Conservation (phyloP, 2,329 filamentous ascomycete species). For the Plectosphaerella cucumerina region DNA sequence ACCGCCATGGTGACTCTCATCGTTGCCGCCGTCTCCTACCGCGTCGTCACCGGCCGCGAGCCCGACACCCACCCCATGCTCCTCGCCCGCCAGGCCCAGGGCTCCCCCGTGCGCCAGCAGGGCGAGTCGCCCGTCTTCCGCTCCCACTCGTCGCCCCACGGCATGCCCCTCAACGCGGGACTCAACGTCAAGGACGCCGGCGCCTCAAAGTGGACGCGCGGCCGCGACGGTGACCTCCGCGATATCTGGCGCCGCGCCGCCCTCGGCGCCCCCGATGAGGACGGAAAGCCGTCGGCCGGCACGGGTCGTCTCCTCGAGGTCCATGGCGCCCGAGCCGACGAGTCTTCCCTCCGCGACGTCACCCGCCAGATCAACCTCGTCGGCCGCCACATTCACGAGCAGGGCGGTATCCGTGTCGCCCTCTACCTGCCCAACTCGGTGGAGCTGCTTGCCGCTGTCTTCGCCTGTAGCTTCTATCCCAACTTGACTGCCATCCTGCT, state of each 20-base stretch:
- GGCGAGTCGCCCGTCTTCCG: slow-evolving; percentile 84
- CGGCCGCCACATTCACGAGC: slow-evolving; percentile 69
- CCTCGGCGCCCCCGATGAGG: slow-evolving; percentile 58
- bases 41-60: slow-evolving; percentile 67
- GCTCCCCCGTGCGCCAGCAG: slow-evolving; percentile 74
- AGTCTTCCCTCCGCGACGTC: slow-evolving; percentile 42
- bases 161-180: slow-evolving; percentile 72
- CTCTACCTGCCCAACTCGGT: slow-evolving; percentile 91
- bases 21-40: slow-evolving; percentile 64
- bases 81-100: slow-evolving; percentile 76
- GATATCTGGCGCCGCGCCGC: slow-evolving; percentile 82
- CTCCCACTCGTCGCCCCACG: slow-evolving; percentile 79
- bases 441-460: slow-evolving; percentile 77
- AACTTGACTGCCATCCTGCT: slow-evolving; percentile 79
- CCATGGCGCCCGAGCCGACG: slow-evolving; percentile 59
- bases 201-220: slow-evolving; percentile 76
- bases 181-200: slow-evolving; percentile 78
- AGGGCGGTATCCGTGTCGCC: slow-evolving; percentile 72
- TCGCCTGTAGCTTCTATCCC: slow-evolving; percentile 82
- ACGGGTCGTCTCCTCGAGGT: slow-evolving; percentile 75
- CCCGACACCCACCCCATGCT: slow-evolving; percentile 91
- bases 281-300: slow-evolving; percentile 53
- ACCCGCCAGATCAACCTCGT: slow-evolving; percentile 85
- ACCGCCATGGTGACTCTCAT: slow-evolving; percentile 67
- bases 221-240: slow-evolving; percentile 82